Base-by-base conservation (phyloP, 2,329 filamentous ascomycete genomes). In the Ceratocystis alfenasii region DNA sequence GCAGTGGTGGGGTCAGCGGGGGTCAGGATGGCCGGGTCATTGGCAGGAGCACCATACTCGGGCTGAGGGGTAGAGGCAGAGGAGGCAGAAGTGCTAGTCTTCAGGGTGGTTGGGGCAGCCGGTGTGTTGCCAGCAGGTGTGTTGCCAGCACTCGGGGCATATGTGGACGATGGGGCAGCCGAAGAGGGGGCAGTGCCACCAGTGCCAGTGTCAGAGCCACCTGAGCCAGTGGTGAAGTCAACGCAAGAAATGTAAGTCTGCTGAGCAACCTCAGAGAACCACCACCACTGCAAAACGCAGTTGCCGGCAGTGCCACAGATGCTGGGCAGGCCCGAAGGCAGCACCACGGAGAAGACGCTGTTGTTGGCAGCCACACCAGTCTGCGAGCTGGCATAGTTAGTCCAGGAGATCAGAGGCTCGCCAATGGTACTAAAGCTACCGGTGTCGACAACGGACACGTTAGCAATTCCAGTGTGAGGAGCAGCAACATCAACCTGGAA, bases 381-480 rank as follows among this genome's bases (percentile, higher is more conserved):
- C 66, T 74, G 71, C 70, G 78, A 77, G 66, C 80, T 75, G 33
- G 82, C 83, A 70, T 85, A 86, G 69, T 74, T 75, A 69, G 78
- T 76, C 73, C 81, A 86, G 69, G 75, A 77, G 68, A 80, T 82
- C 69, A 86, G 75, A 15, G 79, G 78, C 61, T 73, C 67, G 44
- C 81, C 82, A 30, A 86, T 76, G 68, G 83, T 73, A 30, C 72
- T 75, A 74, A 84, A 80, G 69, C 77, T 78, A 46, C 76, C 74
- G 10, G 79, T 80, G 70, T 81, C 76, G 69, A 87, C 78, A 62
- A 86, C 77, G 20, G 80, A 83, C 48, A 86, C 81, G 72, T 86
- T 86, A 71, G 74, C 75, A 15, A 76, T 75, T 0, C 78, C 78
- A 20, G 76, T 76, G 72, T 79, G 78, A 5, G 78, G 75, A 64